A percentile compares a stretch with the other conserved stretches of the same genome.
phyloP scores from a whole-genome alignment of 2,329 filamentous ascomycete genomes.

The Paracorniculantispora psalliotae region DNA sequence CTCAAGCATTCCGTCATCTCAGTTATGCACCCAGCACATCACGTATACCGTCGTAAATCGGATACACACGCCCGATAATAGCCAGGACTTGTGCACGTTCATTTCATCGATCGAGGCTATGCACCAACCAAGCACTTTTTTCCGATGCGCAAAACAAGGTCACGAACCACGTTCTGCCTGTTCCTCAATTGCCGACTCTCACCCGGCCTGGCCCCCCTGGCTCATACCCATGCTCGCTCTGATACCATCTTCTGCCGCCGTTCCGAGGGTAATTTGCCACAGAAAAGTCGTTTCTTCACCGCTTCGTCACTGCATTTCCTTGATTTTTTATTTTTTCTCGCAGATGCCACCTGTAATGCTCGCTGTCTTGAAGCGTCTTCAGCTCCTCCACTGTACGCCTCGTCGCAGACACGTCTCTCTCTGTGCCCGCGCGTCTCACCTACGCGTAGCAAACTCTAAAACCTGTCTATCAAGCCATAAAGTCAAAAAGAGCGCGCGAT shows the following conservation, averaged over 20 bases:
- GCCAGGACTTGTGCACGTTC: background rate
- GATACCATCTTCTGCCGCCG: background rate
- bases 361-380: background rate
- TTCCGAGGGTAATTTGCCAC: conserved; percentile 2
- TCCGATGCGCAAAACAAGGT: no score
- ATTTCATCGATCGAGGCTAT: conserved; percentile 11
- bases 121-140: background rate
- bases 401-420: background rate
- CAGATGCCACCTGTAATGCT: background rate
- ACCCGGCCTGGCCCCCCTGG: background rate
- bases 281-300: background rate
- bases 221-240: background rate
- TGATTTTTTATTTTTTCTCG: background rate
- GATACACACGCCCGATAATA: background rate
- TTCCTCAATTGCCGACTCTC: background rate
- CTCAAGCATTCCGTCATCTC: no score
- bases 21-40: background rate
- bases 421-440: background rate
- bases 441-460: background rate
- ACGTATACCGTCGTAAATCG: background rate
- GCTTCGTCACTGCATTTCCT: background rate
- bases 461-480: background rate
- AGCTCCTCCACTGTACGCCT: background rate
- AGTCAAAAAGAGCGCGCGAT: background rate
- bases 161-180: background rate